Evolutionary conservation across 805 yeast species (phyloP), one percentile per base, ranked within the genome.

Genomic region (Wickerhamiella alocasiicola): DNA sequence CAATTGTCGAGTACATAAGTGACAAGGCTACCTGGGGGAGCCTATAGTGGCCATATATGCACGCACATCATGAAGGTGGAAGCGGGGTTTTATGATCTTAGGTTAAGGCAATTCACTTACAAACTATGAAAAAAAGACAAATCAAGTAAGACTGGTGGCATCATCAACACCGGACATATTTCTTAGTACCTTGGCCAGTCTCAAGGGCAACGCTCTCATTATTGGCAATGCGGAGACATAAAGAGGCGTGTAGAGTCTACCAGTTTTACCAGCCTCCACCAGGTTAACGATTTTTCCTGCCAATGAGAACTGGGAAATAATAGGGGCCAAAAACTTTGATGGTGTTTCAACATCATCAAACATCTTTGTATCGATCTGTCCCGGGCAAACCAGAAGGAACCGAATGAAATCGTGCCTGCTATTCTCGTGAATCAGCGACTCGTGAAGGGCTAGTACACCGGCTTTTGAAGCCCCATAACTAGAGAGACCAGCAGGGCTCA

Each of bases 381-480:
- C 97, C 0, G 95, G 94, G 49, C 91, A 78, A 0, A 88, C 67
- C 26, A 88, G 63, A 42, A 88, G 61, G 0, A 94, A 78, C 49
- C 76, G 76, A 13, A 88, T 71, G 6, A 81, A 77, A 3, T 60
- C 55, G 2, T 60, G 56, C 26, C 67, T 54, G 2, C 20, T 6
- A 21, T 81, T 54, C 56, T 81, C 91, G 52, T 73, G 74, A 0
- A 81, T 72, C 26, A 88, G 61, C 1, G 88, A 76, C 55, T 82
- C 94, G 55, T 87, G 96, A 31, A 85, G 61, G 0, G 88, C 85
- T 39, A 88, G 73, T 21, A 83, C 59, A 0, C 93, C 96, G 0
- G 94, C 78, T 56, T 88, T 88, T 12, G 94, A 72, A 0, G 96
- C 95, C 0, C 95, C 95, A 54, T 88, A 88, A 0, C 81, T 81